Conservation (phyloP, 75 land plant species). For the Cunninghamia lanceolata region DNA sequence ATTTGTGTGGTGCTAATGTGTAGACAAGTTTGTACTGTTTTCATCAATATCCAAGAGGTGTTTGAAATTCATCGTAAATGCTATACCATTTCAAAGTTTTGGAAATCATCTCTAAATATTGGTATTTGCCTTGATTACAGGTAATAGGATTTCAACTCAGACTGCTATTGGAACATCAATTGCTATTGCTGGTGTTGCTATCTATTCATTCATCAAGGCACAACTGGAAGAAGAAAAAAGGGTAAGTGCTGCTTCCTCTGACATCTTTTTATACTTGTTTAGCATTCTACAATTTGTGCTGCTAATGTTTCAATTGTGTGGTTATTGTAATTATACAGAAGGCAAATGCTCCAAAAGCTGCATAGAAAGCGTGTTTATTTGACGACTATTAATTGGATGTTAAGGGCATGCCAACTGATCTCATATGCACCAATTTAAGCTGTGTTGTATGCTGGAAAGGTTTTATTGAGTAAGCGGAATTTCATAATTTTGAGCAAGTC, state of each 20-base stretch:
- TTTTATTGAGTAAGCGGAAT: background rate
- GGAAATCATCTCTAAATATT: background rate
- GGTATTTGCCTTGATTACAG: slow-evolving; percentile 32
- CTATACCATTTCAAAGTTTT: background rate
- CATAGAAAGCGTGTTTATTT: background rate
- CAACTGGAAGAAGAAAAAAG: slow-evolving; percentile 82
- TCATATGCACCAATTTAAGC: background rate
- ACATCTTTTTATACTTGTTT: background rate
- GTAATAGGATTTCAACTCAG: slow-evolving; percentile 90
- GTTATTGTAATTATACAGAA: background rate
- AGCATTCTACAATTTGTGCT: background rate
- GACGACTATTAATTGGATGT: slow-evolving; percentile 1
- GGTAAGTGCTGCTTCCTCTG: slow-evolving; percentile 27
- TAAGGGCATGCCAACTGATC: background rate
- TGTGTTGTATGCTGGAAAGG: background rate
- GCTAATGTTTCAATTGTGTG: background rate
- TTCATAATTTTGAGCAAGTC: background rate
- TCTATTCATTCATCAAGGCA: slow-evolving; percentile 90
- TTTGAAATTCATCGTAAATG: background rate
- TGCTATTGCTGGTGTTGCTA: slow-evolving; percentile 94
- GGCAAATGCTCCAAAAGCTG: background rate
- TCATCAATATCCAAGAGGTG: background rate
- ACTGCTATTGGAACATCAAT: slow-evolving; percentile 89
- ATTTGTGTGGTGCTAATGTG: background rate
- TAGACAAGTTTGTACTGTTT: background rate